Evolutionary conservation across 2,329 filamentous ascomycete species (phyloP), one percentile per base, ranked within the genome.

Genomic region (Nemania sp.): DNA sequence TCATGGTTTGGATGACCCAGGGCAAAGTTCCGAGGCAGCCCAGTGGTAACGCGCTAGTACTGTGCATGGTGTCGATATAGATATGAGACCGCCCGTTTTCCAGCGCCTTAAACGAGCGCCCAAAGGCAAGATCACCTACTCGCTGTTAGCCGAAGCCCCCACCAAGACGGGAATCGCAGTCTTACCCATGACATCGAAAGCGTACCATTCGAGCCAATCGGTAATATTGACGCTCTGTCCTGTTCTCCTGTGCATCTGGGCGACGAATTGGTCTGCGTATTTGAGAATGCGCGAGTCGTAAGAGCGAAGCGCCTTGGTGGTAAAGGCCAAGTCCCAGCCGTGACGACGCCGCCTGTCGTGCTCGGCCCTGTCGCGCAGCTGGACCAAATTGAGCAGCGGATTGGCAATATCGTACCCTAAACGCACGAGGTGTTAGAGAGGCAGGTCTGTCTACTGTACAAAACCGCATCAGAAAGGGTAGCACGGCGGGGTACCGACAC

Each of bases 131-230:
- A 32, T 65, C 63, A 43, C 65, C 64, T 66, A 21, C 2, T 18
- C 2, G 13, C 12, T 21, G 46, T 64, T 18, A 62, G 47, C 17
- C 48, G 12, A 35, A 47, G 29, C 12, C 37, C 7, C 5, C 46
- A 39, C 11, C 15, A n/a, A 17, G n/a, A 37, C 18, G 3, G 5
- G 12, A 18, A 20, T n/a, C 5, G 52, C 37, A 40, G n/a, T 35
- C 58, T 59, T 51, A 66, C 63, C 65, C 65, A 67, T 65, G 5
- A 65, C 60, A 52, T 67, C 65, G 46, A 67, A 67, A 9, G 58
- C 54, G 37, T 54, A 67, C 65, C 60, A 64, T 40, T 64, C 55
- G 15, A 67, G 55, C 63, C 63, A 65, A 20, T 62, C 42, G 2
- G 63, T 63, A 9, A 62, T 34, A 40, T 67, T 63, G 29, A 64